Evolutionary conservation across 2,329 filamentous ascomycete genomes (phyloP).

Genomic region (Piedraia hortae): DNA sequence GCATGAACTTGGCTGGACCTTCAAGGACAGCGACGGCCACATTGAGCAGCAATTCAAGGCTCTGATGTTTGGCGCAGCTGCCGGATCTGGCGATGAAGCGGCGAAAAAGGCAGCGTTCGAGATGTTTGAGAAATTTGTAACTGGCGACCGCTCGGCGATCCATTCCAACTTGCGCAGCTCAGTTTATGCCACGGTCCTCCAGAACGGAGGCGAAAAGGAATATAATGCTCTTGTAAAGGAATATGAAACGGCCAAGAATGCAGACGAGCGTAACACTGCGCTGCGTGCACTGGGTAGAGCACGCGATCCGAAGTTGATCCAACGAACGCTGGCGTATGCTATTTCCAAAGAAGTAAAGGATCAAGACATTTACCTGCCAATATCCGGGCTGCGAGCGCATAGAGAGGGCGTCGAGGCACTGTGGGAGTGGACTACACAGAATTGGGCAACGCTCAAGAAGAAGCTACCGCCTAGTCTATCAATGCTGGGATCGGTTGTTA

Average conservation of each 20-base stretch:
- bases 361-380: slow-evolving; percentile 79
- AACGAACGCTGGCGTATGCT: slow-evolving; percentile 50
- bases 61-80: slow-evolving; percentile 64
- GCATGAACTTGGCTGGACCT: slow-evolving; percentile 69
- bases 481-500: slow-evolving; percentile 63
- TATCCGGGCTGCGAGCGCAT: slow-evolving; percentile 51
- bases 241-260: slow-evolving; percentile 46
- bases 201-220: slow-evolving; percentile 64
- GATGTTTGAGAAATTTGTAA: slow-evolving; percentile 67
- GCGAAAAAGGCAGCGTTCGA: slow-evolving; percentile 59
- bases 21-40: slow-evolving; percentile 61
- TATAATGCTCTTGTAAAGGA: slow-evolving; percentile 53
- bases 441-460: slow-evolving; percentile 65
- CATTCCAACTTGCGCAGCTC: slow-evolving; percentile 76
- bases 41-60: slow-evolving; percentile 87
- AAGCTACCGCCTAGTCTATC: slow-evolving; percentile 63
- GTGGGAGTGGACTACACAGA: slow-evolving; percentile 58
- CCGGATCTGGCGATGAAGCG: slow-evolving; percentile 49
- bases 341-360: slow-evolving; percentile 65
- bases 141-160: slow-evolving; percentile 52
- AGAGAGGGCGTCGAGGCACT: slow-evolving; percentile 52
- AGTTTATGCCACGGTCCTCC: slow-evolving; percentile 62
- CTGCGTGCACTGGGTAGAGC: slow-evolving; percentile 60
- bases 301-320: slow-evolving; percentile 49
- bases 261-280: slow-evolving; percentile 76